Evolutionary conservation across 1,139 yeast genomes (phyloP), one percentile per base, ranked within the genome.

Genomic region (Arxiozyma heterogenica): DNA sequence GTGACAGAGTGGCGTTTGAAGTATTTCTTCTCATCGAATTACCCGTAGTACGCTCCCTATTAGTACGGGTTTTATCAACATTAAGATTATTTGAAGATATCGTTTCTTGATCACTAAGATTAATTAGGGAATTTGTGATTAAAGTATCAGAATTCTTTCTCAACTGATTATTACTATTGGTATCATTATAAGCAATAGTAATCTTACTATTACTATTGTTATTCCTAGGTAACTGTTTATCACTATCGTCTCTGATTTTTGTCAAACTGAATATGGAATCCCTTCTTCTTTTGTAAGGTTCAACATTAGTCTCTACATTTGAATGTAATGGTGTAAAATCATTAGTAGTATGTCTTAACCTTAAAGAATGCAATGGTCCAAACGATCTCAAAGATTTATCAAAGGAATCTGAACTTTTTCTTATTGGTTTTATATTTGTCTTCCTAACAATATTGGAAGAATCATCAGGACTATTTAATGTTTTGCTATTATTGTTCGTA

Each of bases 91-190:
- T 25, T 4, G 42, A 20, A 12, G 49, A 46, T 21, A 22, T 3
- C 38, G 42, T n/a, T 21, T 23, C 34, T 8, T 34, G 49, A 39
- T 50, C 18, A 52, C 50, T 41, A 39, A 18, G 21, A 23, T 42
- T 53, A 11, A 48, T 34, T 11, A 53, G 44, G 2, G 51, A 27
- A 21, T 21, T 43, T 4, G 52, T 49, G 12, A 55, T 25, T 48
- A 41, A 47, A 20, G 59, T 59, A 3, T 48, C 42, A 9, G 55
- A 49, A 42, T 61, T 59, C 34, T 55, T 58, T 22, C 51, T 58
- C 3, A 57, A 49, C 25, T 49, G 34, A 6, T 39, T 39, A 3
- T 42, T 47, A 18, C 17, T 22, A 27, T 38, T n/a, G 3, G 9
- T 50, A n/a, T 8, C 9, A 23, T 11, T 21, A 11, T 41, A 25